Base-by-base conservation (phyloP, 163 green algal genomes). In the Scenedesmus sp. region DNA sequence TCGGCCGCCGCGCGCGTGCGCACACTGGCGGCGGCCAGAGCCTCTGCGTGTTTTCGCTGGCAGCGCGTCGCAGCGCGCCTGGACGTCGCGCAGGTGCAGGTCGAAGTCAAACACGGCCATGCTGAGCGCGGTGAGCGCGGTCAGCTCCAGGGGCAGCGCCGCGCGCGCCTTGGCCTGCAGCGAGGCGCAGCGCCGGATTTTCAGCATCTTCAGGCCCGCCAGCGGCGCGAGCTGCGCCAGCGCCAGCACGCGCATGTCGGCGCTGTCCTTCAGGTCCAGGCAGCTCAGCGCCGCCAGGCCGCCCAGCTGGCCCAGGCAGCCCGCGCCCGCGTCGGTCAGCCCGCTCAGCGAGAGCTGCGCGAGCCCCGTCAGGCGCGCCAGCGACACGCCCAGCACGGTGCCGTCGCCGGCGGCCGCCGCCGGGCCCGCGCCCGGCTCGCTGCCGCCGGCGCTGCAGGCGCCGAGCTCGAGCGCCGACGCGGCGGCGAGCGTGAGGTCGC, bases 11-110 rank as follows among this genome's bases (percentile, higher is more conserved):
- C n/a, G n/a, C n/a, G n/a, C n/a, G n/a, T n/a, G n/a, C n/a, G n/a
- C n/a, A n/a, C n/a, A n/a, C n/a, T n/a, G n/a, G n/a, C n/a, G n/a
- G n/a, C n/a, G n/a, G n/a, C n/a, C n/a, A n/a, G n/a, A n/a, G n/a
- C n/a, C n/a, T n/a, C n/a, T n/a, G n/a, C n/a, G n/a, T n/a, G n/a
- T n/a, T n/a, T n/a, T n/a, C n/a, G n/a, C n/a, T n/a, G n/a, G n/a
- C n/a, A n/a, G n/a, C n/a, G n/a, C n/a, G n/a, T n/a, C n/a, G n/a
- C n/a, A n/a, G 4, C 62, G 4, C 58, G 71, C 71, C 71, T 79
- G 71, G 2, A 79, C 45, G 48, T 79, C 71, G 2, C 71, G 44
- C 58, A 79, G n/a, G 45, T 79, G 71, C 44, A 79, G 71, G 14
- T 69, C 45, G 39, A 31, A 79, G 20, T 79, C 71, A 18, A 70